Percentiles rank a stretch among this genome's conserved stretches.
Evolutionary conservation across 2,329 filamentous ascomycete genomes (phyloP).

Genomic region (Xylariales sp.): DNA sequence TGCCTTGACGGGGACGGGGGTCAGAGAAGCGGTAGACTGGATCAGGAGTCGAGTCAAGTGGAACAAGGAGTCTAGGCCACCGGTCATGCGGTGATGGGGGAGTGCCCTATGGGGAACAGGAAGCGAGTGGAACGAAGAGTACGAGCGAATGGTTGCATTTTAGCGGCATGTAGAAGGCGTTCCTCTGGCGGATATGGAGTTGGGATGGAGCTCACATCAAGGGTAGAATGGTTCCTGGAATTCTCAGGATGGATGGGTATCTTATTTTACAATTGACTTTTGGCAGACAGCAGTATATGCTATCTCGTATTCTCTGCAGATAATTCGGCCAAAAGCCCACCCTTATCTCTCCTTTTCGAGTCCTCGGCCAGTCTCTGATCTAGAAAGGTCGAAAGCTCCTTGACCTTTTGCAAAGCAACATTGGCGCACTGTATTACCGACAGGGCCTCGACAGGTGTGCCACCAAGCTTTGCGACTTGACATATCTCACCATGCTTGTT

Average conservation of each 20-base stretch:
- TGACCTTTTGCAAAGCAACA: constrained; percentile 71
- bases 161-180: constrained; percentile 6
- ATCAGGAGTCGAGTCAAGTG: constrained; percentile 85
- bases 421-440: constrained; percentile 71
- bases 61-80: constrained; percentile 91
- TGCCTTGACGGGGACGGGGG: constrained; percentile 82
- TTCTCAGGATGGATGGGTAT: not conserved
- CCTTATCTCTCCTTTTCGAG: constrained; percentile 69
- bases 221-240: not conserved
- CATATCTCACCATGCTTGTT: constrained; percentile 89
- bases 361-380: constrained; percentile 73
- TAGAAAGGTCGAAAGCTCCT: constrained; percentile 71
- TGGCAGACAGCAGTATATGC: too few species aligned
- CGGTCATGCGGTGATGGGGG: constrained; percentile 70
- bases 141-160: constrained; percentile 3
- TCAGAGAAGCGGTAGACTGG: constrained; percentile 97
- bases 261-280: too few species aligned
- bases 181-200: not conserved
- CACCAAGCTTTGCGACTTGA: constrained; percentile 86
- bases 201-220: too few species aligned
- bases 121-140: not conserved
- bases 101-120: not conserved
- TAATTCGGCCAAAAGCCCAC: constrained; percentile 71
- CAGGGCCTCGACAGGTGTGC: constrained; percentile 74
- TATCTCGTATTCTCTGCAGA: constrained; percentile 82